Base-by-base conservation (phyloP, 2,329 filamentous ascomycete genomes). In the Scytalidium lignicola region DNA sequence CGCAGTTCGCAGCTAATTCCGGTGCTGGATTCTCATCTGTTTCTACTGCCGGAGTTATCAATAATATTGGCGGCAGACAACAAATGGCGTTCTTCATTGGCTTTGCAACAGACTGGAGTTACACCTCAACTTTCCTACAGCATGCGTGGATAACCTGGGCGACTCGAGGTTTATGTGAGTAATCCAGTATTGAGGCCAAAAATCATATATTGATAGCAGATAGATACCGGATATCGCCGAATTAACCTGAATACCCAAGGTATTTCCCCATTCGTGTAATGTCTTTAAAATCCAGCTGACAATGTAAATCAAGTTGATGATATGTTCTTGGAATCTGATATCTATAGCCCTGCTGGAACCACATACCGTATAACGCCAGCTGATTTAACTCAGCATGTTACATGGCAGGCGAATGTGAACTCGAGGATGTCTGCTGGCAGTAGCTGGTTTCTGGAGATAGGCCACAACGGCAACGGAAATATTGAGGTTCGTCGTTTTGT, bases 91-190 rank as follows among this genome's bases (percentile, higher is more conserved):
- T 77, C 67, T 83, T 83, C 66, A 73, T 76, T 47, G 65, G 68
- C 15, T 81, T 78, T 46, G 67, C 67, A 10, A 66, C 65, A 19
- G 66, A 68, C 45, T 72, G 69, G 70, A 66, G 62, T 51, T 56
- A 72, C 13, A 74, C 78, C 2, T 79, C 76, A 57, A 81, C 73
- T 62, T 80, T 74, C 58, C 62, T 82, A 44, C 79, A 83, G 63
- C 80, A 84, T 63, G 71, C 79, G 10, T 82, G 76, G 72, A 82
- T 84, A 51, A 74, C 74, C 56, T 84, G 79, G 80, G 61, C 80
- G 28, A 83, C 80, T 4, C 72, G 78, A 52, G 80, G 80, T 32
- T 62, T 83, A 8, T 77, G 32, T 37, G n/a, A 37, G 32, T 37
- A 17, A 37, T 13, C 5, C n/a, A 5, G 15, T 4, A 17, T 15